Conservation (phyloP, 2,329 filamentous ascomycete genomes). For the Penicillium sumatraense region DNA sequence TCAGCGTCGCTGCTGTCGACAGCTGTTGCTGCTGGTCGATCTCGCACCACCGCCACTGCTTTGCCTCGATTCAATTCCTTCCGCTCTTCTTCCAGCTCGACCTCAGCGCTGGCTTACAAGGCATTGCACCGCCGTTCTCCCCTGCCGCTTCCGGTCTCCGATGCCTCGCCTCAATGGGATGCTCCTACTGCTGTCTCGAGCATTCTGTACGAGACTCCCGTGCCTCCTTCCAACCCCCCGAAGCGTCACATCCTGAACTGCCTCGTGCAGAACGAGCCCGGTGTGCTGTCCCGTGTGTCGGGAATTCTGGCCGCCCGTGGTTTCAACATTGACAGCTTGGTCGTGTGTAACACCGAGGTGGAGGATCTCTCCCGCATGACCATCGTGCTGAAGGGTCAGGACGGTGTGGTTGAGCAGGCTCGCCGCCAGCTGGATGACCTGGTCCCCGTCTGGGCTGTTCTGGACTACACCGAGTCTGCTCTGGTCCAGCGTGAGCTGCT, state of each 20-base stretch:
- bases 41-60: constrained; percentile 31
- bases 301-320: constrained; percentile 94
- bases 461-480: constrained; percentile 91
- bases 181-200: constrained; percentile 95
- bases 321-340: constrained; percentile 98
- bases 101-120: constrained; percentile 95
- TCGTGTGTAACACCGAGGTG: constrained; percentile 97
- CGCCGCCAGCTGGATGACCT: constrained; percentile 93
- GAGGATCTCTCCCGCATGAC: constrained; percentile 98
- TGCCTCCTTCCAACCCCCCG: constrained; percentile 78
- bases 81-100: constrained; percentile 64
- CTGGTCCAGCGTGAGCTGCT: constrained; percentile 95
- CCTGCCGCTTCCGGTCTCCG: constrained; percentile 77
- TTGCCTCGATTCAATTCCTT: constrained; percentile 36
- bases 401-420: constrained; percentile 96
- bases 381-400: constrained; percentile 93
- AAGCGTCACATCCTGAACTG: constrained; percentile 98
- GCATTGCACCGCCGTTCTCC: constrained; percentile 88
- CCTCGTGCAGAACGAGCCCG: constrained; percentile 97
- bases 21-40: constrained; percentile 28
- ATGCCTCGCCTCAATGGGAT: constrained; percentile 78
- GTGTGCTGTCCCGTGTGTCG: constrained; percentile 93
- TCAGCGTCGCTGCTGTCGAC: constrained; percentile 36
- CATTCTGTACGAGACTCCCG: constrained; percentile 97
- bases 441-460: constrained; percentile 95